A percentile compares a stretch with the other conserved stretches of the same genome.
phyloP scores from a whole-genome alignment of 192 early-diverging fungal species.

The Coemansia sp. region DNA sequence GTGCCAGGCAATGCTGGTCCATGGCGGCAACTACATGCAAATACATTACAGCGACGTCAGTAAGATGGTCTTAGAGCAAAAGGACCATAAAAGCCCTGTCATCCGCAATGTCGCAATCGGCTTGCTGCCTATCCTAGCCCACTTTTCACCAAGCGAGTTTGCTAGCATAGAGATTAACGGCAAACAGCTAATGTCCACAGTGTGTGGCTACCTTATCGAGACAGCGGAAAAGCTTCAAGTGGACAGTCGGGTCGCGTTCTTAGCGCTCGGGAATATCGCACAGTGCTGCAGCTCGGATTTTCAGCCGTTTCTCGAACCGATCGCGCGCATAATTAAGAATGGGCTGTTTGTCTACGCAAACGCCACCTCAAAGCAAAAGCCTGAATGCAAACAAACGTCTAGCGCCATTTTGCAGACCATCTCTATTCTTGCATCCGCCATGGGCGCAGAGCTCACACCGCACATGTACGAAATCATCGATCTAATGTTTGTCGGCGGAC shows the following conservation, averaged over 20 bases:
- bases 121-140: constrained; percentile 78
- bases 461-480: constrained; percentile 85
- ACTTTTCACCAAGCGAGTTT: constrained; percentile 72
- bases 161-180: constrained; percentile 29
- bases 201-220: constrained; percentile 70
- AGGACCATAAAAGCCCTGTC: constrained; percentile 72
- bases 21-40: constrained; percentile 82
- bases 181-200: constrained; percentile 65
- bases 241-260: constrained; percentile 62
- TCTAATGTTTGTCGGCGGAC: constrained; percentile 87
- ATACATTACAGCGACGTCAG: constrained; percentile 70
- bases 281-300: constrained; percentile 77
- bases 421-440: constrained; percentile 81
- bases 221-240: constrained; percentile 65
- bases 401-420: constrained; percentile 78
- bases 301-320: constrained; percentile 72
- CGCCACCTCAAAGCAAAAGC: constrained; percentile 27
- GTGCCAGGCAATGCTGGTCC: constrained; percentile 73
- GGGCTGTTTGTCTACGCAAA: constrained; percentile 52
- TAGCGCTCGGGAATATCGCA: constrained; percentile 81
- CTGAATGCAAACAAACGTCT: constrained; percentile 56
- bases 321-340: constrained; percentile 71
- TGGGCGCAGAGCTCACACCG: constrained; percentile 80
- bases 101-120: constrained; percentile 78
- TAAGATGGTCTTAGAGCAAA: constrained; percentile 72